Evolutionary conservation across 1,284 basidiomycete species (phyloP).

Genomic region (Termitomyces sp.): DNA sequence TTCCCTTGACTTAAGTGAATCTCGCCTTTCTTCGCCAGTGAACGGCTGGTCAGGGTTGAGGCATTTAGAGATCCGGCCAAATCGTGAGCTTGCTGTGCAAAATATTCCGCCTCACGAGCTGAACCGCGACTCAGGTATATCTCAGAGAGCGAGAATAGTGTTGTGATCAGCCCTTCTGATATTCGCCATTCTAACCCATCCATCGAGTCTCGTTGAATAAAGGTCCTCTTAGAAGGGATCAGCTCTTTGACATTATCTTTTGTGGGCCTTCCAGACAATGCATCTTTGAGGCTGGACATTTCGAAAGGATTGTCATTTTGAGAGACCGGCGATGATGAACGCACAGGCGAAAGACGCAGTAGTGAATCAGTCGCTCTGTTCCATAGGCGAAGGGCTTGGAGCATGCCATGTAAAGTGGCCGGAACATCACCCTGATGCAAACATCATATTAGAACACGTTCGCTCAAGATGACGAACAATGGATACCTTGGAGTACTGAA

Average conservation of each 20-base stretch:
- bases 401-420: constrained; percentile 53
- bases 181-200: constrained; percentile 72
- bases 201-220: constrained; percentile 33
- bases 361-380: constrained; percentile 74
- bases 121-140: constrained; percentile 71
- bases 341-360: constrained; percentile 50
- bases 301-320: constrained; percentile 59
- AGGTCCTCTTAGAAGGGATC: constrained; percentile 23
- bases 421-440: constrained; percentile 59
- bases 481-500: constrained; percentile 63
- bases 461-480: constrained; percentile 1
- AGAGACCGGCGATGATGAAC: constrained; percentile 24
- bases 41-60: constrained; percentile 58
- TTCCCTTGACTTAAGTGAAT: constrained; percentile 60
- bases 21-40: constrained; percentile 62
- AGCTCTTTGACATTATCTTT: constrained; percentile 17
- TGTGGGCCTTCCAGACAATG: constrained; percentile 25
- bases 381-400: constrained; percentile 76
- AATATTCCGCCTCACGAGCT: constrained; percentile 78
- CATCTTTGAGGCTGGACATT: constrained; percentile 33
- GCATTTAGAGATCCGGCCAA: constrained; percentile 66
- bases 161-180: constrained; percentile 61
- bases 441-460: constrained; percentile 1
- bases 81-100: constrained; percentile 66
- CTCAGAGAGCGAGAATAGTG: constrained; percentile 58